These are phyloP conservation scores for Eragrostis nindensis DNA, from an alignment of 176 grass and related monocot genomes.

Conservation along the genomic window DNA sequence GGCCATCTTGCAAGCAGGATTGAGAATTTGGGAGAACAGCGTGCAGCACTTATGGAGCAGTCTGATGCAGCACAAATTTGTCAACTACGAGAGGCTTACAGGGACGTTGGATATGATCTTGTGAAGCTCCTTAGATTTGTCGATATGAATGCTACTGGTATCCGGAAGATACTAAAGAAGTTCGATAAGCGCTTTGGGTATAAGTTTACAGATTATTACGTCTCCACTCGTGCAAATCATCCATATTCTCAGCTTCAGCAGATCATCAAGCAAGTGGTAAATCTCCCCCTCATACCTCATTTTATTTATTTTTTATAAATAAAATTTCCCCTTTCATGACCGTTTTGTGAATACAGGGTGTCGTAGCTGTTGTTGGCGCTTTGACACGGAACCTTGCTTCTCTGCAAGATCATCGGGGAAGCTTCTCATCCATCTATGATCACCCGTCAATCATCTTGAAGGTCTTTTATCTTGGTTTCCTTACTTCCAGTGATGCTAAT, in stretches of 20 bases:
- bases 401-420: conserved; percentile 81
- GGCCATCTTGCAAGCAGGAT: conserved; percentile 83
- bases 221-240: conserved; percentile 84
- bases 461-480: conserved; percentile 43
- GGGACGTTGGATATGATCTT: conserved; percentile 72
- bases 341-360: conserved; percentile 61
- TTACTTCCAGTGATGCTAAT: conserved; percentile 17
- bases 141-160: conserved; percentile 90
- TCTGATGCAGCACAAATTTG: conserved; percentile 53
- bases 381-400: conserved; percentile 82
- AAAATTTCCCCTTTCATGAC: not conserved
- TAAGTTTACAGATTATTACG: conserved; percentile 89
- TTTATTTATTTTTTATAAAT: not conserved
- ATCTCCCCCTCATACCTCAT: not conserved
- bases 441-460: conserved; percentile 71
- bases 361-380: conserved; percentile 91
- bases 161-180: conserved; percentile 95
- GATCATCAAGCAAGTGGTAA: conserved; percentile 99
- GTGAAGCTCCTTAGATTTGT: conserved; percentile 89
- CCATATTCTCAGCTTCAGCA: conserved; percentile 94
- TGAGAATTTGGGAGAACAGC: conserved; percentile 64
- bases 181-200: conserved; percentile 88
- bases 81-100: conserved; percentile 70
- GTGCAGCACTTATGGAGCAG: conserved; percentile 42
- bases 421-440: conserved; percentile 83